Evolutionary conservation across 495 filamentous ascomycete species (phyloP).

Genomic region (Penicillium malachiteum): DNA sequence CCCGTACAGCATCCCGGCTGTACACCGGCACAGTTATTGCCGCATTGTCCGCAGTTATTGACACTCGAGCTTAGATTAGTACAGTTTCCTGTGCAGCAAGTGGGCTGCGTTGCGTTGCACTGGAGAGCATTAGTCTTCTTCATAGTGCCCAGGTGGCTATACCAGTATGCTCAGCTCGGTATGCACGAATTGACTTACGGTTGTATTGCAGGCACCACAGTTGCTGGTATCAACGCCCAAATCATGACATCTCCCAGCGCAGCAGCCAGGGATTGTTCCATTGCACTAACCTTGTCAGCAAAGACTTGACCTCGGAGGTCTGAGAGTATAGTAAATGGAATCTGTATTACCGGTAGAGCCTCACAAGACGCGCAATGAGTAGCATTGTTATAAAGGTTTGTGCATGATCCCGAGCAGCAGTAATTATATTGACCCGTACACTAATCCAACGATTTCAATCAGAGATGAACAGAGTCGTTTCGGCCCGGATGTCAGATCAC

Average conservation of each 20-base stretch:
- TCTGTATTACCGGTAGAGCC: constrained; percentile 1
- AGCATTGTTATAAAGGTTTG: neutral
- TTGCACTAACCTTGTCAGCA: neutral
- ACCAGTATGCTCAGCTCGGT: no score
- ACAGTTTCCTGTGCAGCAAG: no score
- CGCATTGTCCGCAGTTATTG: no score
- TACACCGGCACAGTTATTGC: no score
- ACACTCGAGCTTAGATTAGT: no score
- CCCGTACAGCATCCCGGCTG: no score
- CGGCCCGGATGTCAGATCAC: no score
- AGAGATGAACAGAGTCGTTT: neutral
- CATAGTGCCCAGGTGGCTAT: no score
- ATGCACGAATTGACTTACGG: neutral
- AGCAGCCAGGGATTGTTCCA: constrained; percentile 3
- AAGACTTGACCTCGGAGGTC: neutral
- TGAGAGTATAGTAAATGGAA: neutral
- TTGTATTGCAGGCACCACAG: constrained; percentile 5
- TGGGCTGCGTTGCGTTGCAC: no score
- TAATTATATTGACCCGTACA: constrained; percentile 1
- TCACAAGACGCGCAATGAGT: constrained; percentile 11
- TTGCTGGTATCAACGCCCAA: neutral
- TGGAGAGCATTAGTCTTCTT: no score
- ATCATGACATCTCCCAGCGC: constrained; percentile 7
- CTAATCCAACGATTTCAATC: neutral
- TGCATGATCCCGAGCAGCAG: constrained; percentile 6